Conservation (phyloP, 2,329 filamentous ascomycete species). For the Cryphonectria naterciae region DNA sequence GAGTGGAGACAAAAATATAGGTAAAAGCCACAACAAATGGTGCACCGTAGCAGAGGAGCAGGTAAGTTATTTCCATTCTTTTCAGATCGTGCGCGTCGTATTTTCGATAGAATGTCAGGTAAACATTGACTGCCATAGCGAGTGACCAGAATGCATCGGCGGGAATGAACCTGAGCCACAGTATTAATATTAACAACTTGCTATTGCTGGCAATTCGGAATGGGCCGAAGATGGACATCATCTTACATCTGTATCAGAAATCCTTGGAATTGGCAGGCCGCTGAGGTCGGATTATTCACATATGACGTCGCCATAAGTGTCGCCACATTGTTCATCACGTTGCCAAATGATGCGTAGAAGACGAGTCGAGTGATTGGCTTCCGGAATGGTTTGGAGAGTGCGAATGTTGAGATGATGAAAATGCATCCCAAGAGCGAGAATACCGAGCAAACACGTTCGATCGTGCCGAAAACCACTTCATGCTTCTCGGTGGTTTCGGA, state of each 20-base stretch:
- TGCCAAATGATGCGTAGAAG: conserved; percentile 83
- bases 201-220: conserved; percentile 11
- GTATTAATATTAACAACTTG: background rate
- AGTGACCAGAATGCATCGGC: conserved; percentile 78
- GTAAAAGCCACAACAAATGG: conserved; percentile 70
- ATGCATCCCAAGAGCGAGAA: conserved; percentile 72
- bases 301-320: conserved; percentile 73
- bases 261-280: conserved; percentile 72
- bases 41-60: conserved; percentile 71
- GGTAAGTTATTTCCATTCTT: conserved; percentile 71
- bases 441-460: conserved; percentile 71
- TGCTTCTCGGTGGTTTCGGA: background rate
- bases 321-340: conserved; percentile 76
- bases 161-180: conserved; percentile 69
- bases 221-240: background rate
- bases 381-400: conserved; percentile 69
- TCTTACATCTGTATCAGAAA: conserved; percentile 82
- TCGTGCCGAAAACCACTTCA: conserved; percentile 51
- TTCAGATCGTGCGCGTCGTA: conserved; percentile 68
- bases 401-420: conserved; percentile 74
- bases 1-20: conserved; percentile 65
- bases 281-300: conserved; percentile 50
- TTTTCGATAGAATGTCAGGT: conserved; percentile 77
- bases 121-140: conserved; percentile 83
- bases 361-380: conserved; percentile 90